phyloP scores from a whole-genome alignment of 306 rosid genomes.

The Albizia julibrissin region DNA sequence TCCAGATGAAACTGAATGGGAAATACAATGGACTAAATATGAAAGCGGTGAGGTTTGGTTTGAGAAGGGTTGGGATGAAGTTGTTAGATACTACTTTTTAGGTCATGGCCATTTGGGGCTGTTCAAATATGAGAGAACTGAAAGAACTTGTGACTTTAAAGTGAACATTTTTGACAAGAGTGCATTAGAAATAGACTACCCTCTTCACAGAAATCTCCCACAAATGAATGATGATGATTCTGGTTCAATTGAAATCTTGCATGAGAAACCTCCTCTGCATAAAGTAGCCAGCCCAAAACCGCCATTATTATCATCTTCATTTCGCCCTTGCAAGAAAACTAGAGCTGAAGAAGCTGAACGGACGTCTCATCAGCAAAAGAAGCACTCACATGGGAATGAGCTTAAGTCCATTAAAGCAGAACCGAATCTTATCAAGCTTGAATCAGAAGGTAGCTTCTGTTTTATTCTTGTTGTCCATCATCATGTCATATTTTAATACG shows the following conservation, averaged over 20 bases:
- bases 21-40: constrained; percentile 10
- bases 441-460: not conserved
- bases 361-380: not conserved
- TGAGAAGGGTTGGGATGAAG: constrained; percentile 7
- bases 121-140: constrained; percentile 14
- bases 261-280: not conserved
- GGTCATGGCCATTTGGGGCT: not conserved
- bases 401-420: not conserved
- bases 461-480: not conserved
- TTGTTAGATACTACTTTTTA: constrained; percentile 3
- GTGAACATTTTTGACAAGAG: constrained; percentile 21
- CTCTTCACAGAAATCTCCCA: not conserved
- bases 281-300: not conserved
- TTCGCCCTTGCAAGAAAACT: not conserved
- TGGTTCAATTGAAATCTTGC: not conserved
- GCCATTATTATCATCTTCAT: not conserved
- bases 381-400: not conserved
- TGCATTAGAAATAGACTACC: constrained; percentile 31
- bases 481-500: not conserved
- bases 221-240: not conserved
- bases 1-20: constrained; percentile 36
- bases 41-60: not conserved
- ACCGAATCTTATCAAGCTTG: not conserved
- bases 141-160: not conserved
- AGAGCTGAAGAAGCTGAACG: not conserved